These are phyloP conservation scores for Aspergillus felis DNA, from an alignment of 2,329 filamentous ascomycete genomes.

Conservation along the genomic window DNA sequence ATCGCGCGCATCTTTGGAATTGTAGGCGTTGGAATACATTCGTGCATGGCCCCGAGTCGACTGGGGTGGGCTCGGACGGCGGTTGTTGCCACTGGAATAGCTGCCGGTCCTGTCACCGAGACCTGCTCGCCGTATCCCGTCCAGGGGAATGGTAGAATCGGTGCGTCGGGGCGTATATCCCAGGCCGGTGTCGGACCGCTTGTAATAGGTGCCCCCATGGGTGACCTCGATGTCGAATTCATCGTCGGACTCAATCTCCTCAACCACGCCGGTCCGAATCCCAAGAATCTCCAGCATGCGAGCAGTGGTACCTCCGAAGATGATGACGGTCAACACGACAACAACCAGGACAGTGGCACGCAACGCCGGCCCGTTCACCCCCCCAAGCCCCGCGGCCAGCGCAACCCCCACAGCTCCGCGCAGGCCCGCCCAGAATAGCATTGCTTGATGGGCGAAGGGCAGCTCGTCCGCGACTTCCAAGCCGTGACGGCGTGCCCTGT, in stretches of 20 bases:
- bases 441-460: conserved; percentile 93
- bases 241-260: conserved; percentile 95
- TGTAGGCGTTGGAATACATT: conserved; percentile 50
- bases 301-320: conserved; percentile 95
- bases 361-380: conserved; percentile 74
- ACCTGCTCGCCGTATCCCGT: conserved; percentile 42
- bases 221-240: conserved; percentile 93
- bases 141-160: conserved; percentile 56
- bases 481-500: conserved; percentile 73
- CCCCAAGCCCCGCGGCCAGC: conserved; percentile 80
- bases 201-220: conserved; percentile 69
- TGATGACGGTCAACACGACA: conserved; percentile 95
- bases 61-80: conserved; percentile 48
- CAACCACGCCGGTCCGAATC: conserved; percentile 93
- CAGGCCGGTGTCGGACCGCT: conserved; percentile 71
- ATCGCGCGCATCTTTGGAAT: conserved; percentile 40
- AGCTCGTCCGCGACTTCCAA: conserved; percentile 78
- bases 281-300: conserved; percentile 96
- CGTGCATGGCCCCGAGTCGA: conserved; percentile 43
- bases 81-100: conserved; percentile 56
- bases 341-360: conserved; percentile 96
- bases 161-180: conserved; percentile 68
- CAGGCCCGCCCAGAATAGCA: conserved; percentile 99
- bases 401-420: conserved; percentile 95
- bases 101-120: conserved; percentile 38